A percentile compares a stretch with the other conserved stretches of the same genome.
phyloP scores from a whole-genome alignment of 768 basidiomycete species.

The Suillus sp. region DNA sequence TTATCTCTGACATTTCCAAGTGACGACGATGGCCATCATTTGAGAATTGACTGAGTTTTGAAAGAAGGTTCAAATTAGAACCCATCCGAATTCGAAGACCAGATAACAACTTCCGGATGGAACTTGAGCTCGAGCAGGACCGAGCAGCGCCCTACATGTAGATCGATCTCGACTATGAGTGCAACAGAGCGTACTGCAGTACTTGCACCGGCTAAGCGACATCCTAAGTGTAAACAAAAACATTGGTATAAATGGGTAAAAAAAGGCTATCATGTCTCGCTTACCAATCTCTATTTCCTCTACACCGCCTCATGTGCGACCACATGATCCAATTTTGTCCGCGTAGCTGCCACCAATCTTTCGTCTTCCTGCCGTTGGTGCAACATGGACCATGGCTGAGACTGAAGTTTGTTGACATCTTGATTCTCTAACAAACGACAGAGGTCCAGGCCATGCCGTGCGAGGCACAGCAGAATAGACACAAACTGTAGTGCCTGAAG shows the following conservation, averaged over 20 bases:
- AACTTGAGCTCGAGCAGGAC: neutral
- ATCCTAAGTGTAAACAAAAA: neutral
- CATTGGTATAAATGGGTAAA: neutral
- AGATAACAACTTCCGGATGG: neutral
- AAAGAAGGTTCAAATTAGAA: neutral
- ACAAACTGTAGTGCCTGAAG: neutral
- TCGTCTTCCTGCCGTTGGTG: neutral
- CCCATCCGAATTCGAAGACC: neutral
- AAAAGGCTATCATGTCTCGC: too few relatives aligned
- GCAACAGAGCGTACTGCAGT: neutral
- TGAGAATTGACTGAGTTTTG: neutral
- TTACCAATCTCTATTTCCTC: neutral
- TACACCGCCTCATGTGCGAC: neutral
- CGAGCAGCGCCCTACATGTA: neutral
- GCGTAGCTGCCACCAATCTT: neutral
- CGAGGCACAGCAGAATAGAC: neutral
- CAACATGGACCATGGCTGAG: neutral
- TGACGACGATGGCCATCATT: neutral
- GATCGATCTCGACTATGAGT: neutral
- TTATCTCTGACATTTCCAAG: conserved; percentile 15
- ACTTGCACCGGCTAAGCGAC: neutral
- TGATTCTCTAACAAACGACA: neutral
- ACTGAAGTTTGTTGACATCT: neutral
- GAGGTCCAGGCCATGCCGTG: neutral
- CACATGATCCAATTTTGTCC: neutral